These are phyloP conservation scores for Penicillium sp. DNA, from an alignment of 2,329 filamentous ascomycete species.

Conservation along the genomic window DNA sequence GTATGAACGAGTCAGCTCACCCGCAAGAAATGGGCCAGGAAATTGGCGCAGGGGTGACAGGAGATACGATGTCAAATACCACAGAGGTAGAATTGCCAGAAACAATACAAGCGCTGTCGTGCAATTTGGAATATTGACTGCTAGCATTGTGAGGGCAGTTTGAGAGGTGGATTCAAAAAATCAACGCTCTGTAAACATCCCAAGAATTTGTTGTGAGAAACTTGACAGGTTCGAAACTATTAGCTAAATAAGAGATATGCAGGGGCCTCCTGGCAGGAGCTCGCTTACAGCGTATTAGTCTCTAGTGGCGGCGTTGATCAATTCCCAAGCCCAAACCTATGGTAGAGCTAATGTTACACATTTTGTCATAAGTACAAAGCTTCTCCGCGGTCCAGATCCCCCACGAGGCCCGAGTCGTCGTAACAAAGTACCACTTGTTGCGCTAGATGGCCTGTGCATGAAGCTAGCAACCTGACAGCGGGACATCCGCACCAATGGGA, in stretches of 20 bases:
- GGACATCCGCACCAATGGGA: not conserved
- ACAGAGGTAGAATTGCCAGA: slow-evolving; percentile 9
- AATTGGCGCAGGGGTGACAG: slow-evolving; percentile 21
- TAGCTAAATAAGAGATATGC: not conserved
- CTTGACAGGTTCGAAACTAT: not conserved
- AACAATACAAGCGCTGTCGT: no score
- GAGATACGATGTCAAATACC: slow-evolving; percentile 23
- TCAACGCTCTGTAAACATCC: not conserved
- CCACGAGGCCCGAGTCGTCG: not conserved
- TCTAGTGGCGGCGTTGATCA: no score
- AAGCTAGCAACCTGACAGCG: not conserved
- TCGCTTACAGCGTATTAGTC: no score
- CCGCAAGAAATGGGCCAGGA: slow-evolving; percentile 27
- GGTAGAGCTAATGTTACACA: no score
- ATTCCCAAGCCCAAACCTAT: no score
- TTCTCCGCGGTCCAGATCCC: not conserved
- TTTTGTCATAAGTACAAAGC: no score
- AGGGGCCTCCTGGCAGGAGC: no score
- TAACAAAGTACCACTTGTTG: not conserved
- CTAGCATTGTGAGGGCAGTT: no score
- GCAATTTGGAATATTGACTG: no score
- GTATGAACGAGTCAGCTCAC: slow-evolving; percentile 9
- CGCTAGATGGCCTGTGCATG: not conserved
- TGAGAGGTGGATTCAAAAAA: no score
- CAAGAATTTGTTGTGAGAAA: not conserved